A percentile compares a stretch with the other conserved stretches of the same genome.
phyloP scores from a whole-genome alignment of 257 asterid species.

The Capsicum rhomboideum region DNA sequence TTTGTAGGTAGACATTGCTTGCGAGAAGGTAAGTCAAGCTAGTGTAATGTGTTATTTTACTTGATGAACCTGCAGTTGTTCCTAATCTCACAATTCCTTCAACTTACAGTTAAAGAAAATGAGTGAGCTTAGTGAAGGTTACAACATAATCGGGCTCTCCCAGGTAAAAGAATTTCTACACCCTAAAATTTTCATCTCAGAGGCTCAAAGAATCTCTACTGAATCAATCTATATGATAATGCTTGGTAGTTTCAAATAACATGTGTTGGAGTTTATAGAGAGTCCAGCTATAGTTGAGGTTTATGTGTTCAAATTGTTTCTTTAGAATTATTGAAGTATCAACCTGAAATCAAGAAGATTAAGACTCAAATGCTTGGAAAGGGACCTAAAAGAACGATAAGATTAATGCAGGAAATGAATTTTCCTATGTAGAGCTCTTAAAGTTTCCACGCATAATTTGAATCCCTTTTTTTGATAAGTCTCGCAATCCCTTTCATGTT shows the following conservation, averaged over 20 bases:
- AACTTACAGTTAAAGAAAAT: constrained; percentile 60
- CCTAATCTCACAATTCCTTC: constrained; percentile 9
- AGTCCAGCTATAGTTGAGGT: neutral
- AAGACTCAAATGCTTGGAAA: neutral
- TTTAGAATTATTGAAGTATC: neutral
- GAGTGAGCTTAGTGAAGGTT: constrained; percentile 67
- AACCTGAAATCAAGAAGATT: neutral
- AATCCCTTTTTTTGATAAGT: neutral
- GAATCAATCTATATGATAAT: neutral
- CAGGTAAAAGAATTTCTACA: constrained; percentile 41
- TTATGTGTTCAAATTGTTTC: neutral
- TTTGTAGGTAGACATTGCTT: constrained; percentile 61
- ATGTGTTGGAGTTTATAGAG: neutral
- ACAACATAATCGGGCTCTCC: constrained; percentile 68
- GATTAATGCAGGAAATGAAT: neutral
- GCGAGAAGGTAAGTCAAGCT: constrained; percentile 54
- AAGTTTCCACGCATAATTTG: neutral
- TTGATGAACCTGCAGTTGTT: constrained; percentile 11
- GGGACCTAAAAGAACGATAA: neutral
- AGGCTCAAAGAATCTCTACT: neutral
- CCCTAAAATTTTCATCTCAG: neutral
- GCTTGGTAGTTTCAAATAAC: neutral
- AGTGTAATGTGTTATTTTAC: constrained; percentile 9
- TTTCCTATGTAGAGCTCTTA: neutral
- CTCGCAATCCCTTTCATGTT: neutral